Base-by-base conservation (phyloP, 2,329 filamentous ascomycete genomes). In the Colletotrichum viniferum region DNA sequence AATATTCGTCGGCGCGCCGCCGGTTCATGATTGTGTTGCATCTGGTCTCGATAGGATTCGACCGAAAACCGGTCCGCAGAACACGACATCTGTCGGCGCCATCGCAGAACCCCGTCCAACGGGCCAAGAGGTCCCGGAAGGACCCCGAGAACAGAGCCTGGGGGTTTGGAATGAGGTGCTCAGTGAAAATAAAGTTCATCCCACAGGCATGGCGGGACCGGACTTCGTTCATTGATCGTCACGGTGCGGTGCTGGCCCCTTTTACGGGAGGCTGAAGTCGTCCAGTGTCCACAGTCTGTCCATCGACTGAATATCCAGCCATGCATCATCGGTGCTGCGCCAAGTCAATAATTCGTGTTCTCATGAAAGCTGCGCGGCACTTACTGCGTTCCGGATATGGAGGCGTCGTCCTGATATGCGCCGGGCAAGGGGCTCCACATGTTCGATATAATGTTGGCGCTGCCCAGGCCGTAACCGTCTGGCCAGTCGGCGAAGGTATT, bases 221-320 rank as follows among this genome's bases (percentile, higher is more conserved):
- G 43, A 52, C 43, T 52, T 52, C 43, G 43, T 38, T 48, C 28
- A 14, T 18, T 34, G 48, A 74, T n/a, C 26, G 28, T 8, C 60
- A 13, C 5, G 30, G 13, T 26, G 1, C 16, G 21, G 55, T 58
- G 21, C 21, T 21, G 13, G 21, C 13, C 9, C 10, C 6, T 12
- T 28, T 62, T 16, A 69, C 32, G 69, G 62, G 4, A 72, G 26
- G 24, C 43, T 56, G 52, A 52, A 68, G 21, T 72, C 55, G 10
- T 75, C 62, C 5, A 68, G 62, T 7, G 62, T 67, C 30, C 69
- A 68, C 13, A 63, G 14, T 13, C 69, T 63, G 21, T 75, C 56
- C 62, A 63, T 75, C 8, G 62, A 63, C 32, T 75, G 55, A 3
- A 75, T 69, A 10, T 66, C 74, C 5, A 74, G 60, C 71, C 70